Conservation (phyloP, 805 yeast species). For the Ogataea nonfermentans region DNA sequence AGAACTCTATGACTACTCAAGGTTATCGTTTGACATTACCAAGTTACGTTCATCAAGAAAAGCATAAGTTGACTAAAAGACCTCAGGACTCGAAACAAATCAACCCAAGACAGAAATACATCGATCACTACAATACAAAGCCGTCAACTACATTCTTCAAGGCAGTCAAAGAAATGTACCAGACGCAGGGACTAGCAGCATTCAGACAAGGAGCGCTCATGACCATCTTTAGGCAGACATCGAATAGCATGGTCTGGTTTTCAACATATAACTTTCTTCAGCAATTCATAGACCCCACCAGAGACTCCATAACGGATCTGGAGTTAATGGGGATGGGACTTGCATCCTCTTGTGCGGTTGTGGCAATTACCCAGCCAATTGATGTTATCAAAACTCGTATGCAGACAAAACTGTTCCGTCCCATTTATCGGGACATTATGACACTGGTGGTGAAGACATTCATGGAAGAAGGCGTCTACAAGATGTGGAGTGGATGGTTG, state of each 20-base stretch:
- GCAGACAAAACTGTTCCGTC: slow-evolving; percentile 71
- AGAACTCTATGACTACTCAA: slow-evolving; percentile 47
- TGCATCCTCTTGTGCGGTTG: slow-evolving; percentile 69
- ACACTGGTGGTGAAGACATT: slow-evolving; percentile 51
- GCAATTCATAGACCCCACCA: slow-evolving; percentile 61
- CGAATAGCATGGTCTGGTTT: slow-evolving; percentile 79
- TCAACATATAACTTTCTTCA: slow-evolving; percentile 77
- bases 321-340: slow-evolving; percentile 47
- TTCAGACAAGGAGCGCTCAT: slow-evolving; percentile 80
- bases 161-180: slow-evolving; percentile 64
- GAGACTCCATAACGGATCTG: slow-evolving; percentile 41
- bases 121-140: slow-evolving; percentile 42
- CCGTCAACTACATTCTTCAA: slow-evolving; percentile 55
- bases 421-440: slow-evolving; percentile 58
- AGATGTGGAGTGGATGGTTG: slow-evolving; percentile 56
- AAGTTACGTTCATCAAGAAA: slow-evolving; percentile 12
- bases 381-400: slow-evolving; percentile 85
- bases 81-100: slow-evolving; percentile 8
- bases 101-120: slow-evolving; percentile 17
- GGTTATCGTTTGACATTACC: slow-evolving; percentile 30
- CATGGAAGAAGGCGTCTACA: slow-evolving; percentile 44
- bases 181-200: slow-evolving; percentile 70
- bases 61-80: slow-evolving; percentile 16
- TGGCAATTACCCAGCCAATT: slow-evolving; percentile 79
- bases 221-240: slow-evolving; percentile 77